A percentile compares a stretch with the other conserved stretches of the same genome.
Conservation (phyloP, 176 grass and related monocot species). For the Urochloa ruziziensis region DNA sequence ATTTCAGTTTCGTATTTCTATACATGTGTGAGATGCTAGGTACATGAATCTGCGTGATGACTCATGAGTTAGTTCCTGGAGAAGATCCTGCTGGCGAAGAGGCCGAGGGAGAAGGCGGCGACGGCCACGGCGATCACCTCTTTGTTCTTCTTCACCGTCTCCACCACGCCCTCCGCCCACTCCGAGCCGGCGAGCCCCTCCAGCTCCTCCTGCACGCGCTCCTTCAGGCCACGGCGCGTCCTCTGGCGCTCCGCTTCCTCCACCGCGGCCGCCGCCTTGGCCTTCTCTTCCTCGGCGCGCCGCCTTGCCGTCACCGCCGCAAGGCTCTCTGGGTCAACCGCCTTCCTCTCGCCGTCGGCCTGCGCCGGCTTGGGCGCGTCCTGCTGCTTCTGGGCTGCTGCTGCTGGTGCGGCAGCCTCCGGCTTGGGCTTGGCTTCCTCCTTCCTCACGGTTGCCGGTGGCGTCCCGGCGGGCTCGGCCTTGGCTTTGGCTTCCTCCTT, state of each 20-base stretch:
- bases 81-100: constrained; percentile 32
- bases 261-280: neutral
- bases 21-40: neutral
- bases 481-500: neutral
- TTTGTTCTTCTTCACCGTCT: constrained; percentile 37
- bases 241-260: neutral
- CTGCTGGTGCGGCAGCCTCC: too few relatives aligned
- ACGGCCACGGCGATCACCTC: constrained; percentile 23
- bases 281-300: neutral
- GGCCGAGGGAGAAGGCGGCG: constrained; percentile 39
- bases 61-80: constrained; percentile 24
- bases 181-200: neutral
- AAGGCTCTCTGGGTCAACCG: neutral
- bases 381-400: too few relatives aligned
- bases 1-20: neutral
- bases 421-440: neutral
- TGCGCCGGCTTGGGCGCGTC: neutral
- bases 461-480: neutral
- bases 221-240: neutral
- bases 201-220: constrained; percentile 25
- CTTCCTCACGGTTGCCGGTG: neutral
- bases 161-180: constrained; percentile 32
- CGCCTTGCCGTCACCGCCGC: constrained; percentile 6
- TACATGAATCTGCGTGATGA: neutral
- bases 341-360: neutral